These are phyloP conservation scores for Ogataea pini DNA, from an alignment of 805 yeast species.

Conservation along the genomic window DNA sequence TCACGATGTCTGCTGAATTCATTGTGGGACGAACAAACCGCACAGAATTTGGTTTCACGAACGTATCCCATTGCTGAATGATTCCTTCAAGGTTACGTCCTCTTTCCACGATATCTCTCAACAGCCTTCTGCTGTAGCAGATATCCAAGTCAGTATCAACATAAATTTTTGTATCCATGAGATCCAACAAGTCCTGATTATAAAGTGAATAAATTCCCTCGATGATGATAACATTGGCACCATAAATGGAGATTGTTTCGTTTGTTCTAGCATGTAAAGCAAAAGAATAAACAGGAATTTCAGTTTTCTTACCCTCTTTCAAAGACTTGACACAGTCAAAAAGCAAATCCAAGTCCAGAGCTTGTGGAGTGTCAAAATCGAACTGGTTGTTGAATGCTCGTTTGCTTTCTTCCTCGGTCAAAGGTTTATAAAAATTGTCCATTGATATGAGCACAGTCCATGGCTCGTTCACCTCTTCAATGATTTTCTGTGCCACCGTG, in stretches of 20 bases:
- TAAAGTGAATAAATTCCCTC: conserved; percentile 90
- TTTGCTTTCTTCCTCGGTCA: conserved; percentile 58
- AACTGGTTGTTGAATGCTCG: conserved; percentile 67
- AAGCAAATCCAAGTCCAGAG: conserved; percentile 76
- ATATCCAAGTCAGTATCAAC: conserved; percentile 94
- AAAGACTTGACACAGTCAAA: conserved; percentile 62
- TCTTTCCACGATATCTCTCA: conserved; percentile 82
- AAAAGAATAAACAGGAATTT: conserved; percentile 73
- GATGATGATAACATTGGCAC: conserved; percentile 88
- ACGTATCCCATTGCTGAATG: conserved; percentile 83
- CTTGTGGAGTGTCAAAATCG: conserved; percentile 87
- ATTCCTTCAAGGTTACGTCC: conserved; percentile 85
- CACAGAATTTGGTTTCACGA: conserved; percentile 91
- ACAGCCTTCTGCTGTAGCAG: conserved; percentile 84
- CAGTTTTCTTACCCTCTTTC: conserved; percentile 67
- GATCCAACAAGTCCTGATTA: conserved; percentile 62
- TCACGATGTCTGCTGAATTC: conserved; percentile 77
- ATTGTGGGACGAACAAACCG: conserved; percentile 72
- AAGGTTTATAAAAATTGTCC: conserved; percentile 87
- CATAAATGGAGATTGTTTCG: conserved; percentile 75
- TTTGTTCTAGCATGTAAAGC: conserved; percentile 59
- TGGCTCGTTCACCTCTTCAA: conserved; percentile 77
- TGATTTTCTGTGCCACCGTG: conserved; percentile 81
- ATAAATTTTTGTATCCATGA: conserved; percentile 85
- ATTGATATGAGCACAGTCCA: conserved; percentile 90